Conservation (phyloP, 345 rosid species). For the Citrus australasica region DNA sequence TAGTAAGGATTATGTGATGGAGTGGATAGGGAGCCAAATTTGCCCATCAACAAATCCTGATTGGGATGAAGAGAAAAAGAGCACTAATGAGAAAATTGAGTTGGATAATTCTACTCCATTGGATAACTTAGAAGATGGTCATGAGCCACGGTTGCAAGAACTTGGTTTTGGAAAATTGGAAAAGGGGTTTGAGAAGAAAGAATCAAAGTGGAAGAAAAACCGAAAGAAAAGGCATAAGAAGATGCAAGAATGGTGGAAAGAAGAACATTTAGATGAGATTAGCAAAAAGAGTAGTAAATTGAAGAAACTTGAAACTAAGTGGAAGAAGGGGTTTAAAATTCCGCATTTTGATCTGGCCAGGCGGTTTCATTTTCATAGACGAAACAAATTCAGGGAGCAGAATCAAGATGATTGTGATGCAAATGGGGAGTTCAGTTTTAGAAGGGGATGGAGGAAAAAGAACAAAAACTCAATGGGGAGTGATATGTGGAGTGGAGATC, state of each 20-base stretch:
- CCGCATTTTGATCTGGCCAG: conserved; percentile 50
- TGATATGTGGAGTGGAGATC: conserved; percentile 97
- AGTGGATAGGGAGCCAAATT: conserved; percentile 98
- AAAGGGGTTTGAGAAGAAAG: conserved; percentile 48
- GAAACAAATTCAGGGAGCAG: conserved; percentile 42
- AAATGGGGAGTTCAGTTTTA: conserved; percentile 88
- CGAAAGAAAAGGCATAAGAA: conserved; percentile 59
- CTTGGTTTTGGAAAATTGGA: conserved; percentile 33
- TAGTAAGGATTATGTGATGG: conserved; percentile 92
- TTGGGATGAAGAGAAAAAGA: conserved; percentile 78
- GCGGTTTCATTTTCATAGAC: conserved; percentile 37
- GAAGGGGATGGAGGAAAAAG: conserved; percentile 74
- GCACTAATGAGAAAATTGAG: conserved; percentile 40
- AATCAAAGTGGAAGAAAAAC: conserved; percentile 32
- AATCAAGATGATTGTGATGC: conserved; percentile 32
- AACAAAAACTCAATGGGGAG: conserved; percentile 54
- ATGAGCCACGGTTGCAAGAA: conserved; percentile 33
- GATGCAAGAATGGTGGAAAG: conserved; percentile 99
- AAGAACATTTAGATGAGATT: conserved; percentile 72
- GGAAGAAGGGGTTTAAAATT: conserved; percentile 60
- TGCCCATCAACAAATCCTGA: conserved; percentile 60
- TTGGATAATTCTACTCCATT: conserved; percentile 33
- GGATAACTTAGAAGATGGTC: conserved; percentile 43
- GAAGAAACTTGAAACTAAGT: conserved; percentile 44
- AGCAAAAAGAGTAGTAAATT: conserved; percentile 40